Evolutionary conservation across 768 basidiomycete genomes (phyloP), one percentile per base, ranked within the genome.

Genomic region (Trametes villosa): DNA sequence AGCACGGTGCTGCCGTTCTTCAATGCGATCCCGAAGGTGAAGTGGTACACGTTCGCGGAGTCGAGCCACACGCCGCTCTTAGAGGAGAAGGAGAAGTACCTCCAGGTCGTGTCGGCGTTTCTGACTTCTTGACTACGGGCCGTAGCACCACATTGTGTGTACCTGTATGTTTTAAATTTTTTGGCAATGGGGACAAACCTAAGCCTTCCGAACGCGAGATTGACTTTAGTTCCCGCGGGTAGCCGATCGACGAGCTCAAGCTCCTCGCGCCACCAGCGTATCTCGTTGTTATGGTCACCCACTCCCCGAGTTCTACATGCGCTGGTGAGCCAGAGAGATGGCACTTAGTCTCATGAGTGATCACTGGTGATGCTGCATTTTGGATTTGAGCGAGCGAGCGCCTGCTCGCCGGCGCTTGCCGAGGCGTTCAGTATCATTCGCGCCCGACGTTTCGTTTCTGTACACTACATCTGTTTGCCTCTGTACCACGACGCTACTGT

Each of bases 241-340:
- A 98, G 80, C 6, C 74, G 73, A 66, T 96, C 81, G 6, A 99
- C 96, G 4, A 20, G 6, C 18, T n/a, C 34, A 3, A 31, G n/a
- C 96, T 86, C 79, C 87, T 92, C 2, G 97, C 97, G 12, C 97
- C 97, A 2, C 97, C 97, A 0, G 97, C 97, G 71, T 99, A 99
- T 11, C 97, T 98, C 0, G 93, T 92, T 1, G 95, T 93, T 63
- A 98, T 90, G 1, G 75, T 81, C 15, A 88, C 89, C 96, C 96
- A 98, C 77, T 95, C 82, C 0, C 95, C 96, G 1, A 98, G 84
- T 58, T 82, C 95, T 98, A 55, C 5, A 15, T 9, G 24, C 13
- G 30, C n/a, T n/a, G n/a, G n/a, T n/a, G n/a, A n/a, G n/a, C n/a
- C n/a, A n/a, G n/a, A n/a, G n/a, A n/a, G n/a, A n/a, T n/a, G 27